Evolutionary conservation across 2,329 filamentous ascomycete species (phyloP), one percentile per base, ranked within the genome.

Genomic region (Colletotrichum noveboracense): DNA sequence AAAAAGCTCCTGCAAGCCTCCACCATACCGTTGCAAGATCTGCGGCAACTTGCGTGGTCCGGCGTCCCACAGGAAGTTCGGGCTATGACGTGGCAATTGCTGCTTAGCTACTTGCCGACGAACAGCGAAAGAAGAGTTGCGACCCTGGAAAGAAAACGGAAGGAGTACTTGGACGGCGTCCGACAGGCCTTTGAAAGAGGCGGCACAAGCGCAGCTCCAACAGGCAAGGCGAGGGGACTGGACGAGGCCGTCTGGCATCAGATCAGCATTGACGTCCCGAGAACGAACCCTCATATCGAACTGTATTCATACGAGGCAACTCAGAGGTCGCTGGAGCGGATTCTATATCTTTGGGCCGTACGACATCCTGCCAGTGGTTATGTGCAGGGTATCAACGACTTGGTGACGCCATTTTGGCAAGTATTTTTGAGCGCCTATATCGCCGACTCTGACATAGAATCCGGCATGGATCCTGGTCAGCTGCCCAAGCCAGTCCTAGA

Each of bases 161-260:
- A 96, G 82, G 97, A 99, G 83, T 99, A 99, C 82, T 87, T 98
- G 3, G 97, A 99, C 79, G 97, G 96, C 3, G 96, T 99, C 72
- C 90, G 89, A 74, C 94, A 92, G 84, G 93, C 87, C 2, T 94
- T 94, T 80, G 92, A 95, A 77, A 85, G 94, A 77, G 92, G 93
- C 3, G 65, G 74, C 18, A 68, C 80, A 12, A 84, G 78, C 60
- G 76, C 80, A 18, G 79, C 79, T 6, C 77, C 78, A 8, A 71
- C 78, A n/a, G 87, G 89, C 16, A 89, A 89, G 77, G 83, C 87
- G 9, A 86, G 91, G 76, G 96, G 96, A 3, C 87, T 99, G 21
- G 97, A 99, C 80, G 97, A 99, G 87, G 94, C 95, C n/a, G 93
- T 99, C 75, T 99, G 97, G 97, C 97, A 99, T 86, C 97, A 99